Percentiles rank a stretch among this genome's conserved stretches.
Evolutionary conservation across 176 grass and related monocot species (phyloP).

Genomic region (Poa annua): DNA sequence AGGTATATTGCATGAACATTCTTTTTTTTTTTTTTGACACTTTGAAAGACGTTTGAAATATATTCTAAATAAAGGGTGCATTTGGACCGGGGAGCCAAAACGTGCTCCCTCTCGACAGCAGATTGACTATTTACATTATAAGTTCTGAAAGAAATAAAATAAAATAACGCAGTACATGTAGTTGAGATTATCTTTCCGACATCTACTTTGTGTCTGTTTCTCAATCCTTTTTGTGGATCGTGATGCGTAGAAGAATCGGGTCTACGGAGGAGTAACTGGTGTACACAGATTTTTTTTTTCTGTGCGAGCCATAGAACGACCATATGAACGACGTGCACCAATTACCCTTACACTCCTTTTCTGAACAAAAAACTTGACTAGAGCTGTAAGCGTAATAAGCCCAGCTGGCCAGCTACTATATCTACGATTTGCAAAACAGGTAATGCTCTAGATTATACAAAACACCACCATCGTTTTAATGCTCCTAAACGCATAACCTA

Average conservation of each 20-base stretch:
- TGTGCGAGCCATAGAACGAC: background rate
- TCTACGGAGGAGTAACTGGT: background rate
- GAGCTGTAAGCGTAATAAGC: conserved; percentile 5
- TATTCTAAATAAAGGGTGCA: too few relatives aligned
- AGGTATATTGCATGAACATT: too few relatives aligned
- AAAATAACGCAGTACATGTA: background rate
- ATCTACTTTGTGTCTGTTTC: background rate
- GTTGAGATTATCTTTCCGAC: background rate
- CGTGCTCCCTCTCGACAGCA: too few relatives aligned
- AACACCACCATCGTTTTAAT: background rate
- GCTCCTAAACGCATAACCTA: conserved; percentile 23
- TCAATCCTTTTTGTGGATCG: background rate
- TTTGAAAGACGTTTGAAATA: too few relatives aligned
- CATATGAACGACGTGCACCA: background rate
- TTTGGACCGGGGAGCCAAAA: too few relatives aligned
- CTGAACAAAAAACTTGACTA: background rate
- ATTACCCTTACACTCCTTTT: background rate
- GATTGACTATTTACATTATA: background rate
- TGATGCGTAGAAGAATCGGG: background rate
- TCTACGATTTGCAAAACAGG: background rate
- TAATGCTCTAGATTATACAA: background rate
- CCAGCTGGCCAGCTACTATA: background rate
- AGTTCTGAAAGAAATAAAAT: background rate
- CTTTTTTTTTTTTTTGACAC: too few relatives aligned
- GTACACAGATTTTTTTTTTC: background rate